These are phyloP conservation scores for Nannochloris sp. DNA, from an alignment of 139 green algal species.

Conservation along the genomic window DNA sequence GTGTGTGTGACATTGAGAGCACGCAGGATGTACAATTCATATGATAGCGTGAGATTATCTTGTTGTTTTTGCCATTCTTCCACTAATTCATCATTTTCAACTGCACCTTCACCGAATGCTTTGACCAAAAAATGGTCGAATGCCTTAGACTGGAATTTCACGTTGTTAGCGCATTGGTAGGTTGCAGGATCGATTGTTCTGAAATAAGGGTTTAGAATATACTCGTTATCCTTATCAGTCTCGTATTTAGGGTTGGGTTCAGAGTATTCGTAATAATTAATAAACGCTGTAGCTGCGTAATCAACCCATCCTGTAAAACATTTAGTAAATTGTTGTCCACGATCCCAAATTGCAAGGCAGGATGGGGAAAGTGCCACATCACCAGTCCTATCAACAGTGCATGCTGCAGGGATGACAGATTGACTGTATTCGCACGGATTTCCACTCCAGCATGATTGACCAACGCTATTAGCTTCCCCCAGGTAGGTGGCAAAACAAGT, in stretches of 20 bases:
- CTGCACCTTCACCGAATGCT: background rate
- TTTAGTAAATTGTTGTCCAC: background rate
- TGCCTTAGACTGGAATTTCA: background rate
- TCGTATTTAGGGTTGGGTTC: too few species aligned
- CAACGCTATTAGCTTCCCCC: background rate
- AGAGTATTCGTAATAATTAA: background rate
- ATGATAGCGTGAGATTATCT: background rate
- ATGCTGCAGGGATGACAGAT: background rate
- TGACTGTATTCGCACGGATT: slow-evolving; percentile 17
- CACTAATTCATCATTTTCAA: background rate
- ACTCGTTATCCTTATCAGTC: background rate
- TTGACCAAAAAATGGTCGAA: background rate
- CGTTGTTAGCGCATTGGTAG: background rate
- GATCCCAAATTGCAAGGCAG: background rate
- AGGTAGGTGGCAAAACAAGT: background rate
- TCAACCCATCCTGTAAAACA: slow-evolving; percentile 2
- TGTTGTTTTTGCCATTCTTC: background rate
- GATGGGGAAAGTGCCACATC: too few species aligned
- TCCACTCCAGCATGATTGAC: slow-evolving; percentile 5
- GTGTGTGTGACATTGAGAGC: background rate
- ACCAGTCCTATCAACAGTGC: background rate
- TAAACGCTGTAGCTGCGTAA: background rate
- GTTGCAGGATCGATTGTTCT: background rate
- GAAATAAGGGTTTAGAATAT: background rate
- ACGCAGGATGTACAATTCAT: background rate